phyloP scores from a whole-genome alignment of 2,329 filamentous ascomycete genomes.

The Septoria petroselini region DNA sequence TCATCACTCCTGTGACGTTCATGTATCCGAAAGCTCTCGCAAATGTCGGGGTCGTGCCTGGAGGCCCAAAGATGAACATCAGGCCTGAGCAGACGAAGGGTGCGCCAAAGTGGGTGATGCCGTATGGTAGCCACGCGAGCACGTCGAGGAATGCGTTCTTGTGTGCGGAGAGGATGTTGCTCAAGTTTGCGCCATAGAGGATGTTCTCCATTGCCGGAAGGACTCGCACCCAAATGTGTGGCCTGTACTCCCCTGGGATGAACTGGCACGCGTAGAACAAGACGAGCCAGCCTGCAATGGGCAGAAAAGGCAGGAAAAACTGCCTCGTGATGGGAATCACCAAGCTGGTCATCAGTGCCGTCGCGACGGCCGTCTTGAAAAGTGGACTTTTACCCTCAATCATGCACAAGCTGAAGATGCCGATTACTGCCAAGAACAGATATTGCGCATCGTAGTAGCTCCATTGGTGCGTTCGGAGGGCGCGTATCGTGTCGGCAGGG shows the following conservation, averaged over 20 bases:
- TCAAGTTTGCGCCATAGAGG: constrained; percentile 90
- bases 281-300: constrained; percentile 80
- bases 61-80: constrained; percentile 86
- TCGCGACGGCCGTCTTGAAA: constrained; percentile 69
- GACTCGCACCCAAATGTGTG: constrained; percentile 92
- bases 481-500: constrained; percentile 70
- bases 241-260: constrained; percentile 82
- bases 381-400: constrained; percentile 75
- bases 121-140: constrained; percentile 90
- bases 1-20: constrained; percentile 80
- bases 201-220: constrained; percentile 94
- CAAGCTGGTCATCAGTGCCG: constrained; percentile 65
- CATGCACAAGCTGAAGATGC: constrained; percentile 78
- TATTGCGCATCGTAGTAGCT: constrained; percentile 83
- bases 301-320: constrained; percentile 83
- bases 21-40: constrained; percentile 88
- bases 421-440: constrained; percentile 66
- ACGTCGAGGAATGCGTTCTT: constrained; percentile 80
- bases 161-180: constrained; percentile 90
- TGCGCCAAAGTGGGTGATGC: constrained; percentile 82
- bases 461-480: constrained; percentile 76
- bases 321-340: constrained; percentile 82
- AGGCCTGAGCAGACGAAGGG: constrained; percentile 74
- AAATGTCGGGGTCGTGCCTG: constrained; percentile 79
- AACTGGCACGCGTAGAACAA: constrained; percentile 94